Evolutionary conservation across 768 basidiomycete species (phyloP), one percentile per base, ranked within the genome.

Genomic region (Leccinum truebloodii): DNA sequence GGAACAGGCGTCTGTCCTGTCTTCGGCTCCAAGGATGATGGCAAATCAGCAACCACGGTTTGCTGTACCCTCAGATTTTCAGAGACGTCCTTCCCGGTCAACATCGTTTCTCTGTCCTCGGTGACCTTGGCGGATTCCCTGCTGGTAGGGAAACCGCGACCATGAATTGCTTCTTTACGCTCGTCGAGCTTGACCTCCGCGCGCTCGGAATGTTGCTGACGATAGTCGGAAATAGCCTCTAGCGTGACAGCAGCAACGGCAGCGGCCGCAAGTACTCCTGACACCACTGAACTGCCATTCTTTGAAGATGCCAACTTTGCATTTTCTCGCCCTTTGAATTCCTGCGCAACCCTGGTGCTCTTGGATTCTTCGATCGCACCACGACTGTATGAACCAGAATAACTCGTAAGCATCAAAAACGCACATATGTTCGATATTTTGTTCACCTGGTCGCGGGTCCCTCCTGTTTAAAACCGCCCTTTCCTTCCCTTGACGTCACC

Each of bases 191-290:
- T 53, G 14, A 35, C 59, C 13, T 30, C 24, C 5, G 18, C 18
- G 9, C n/a, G 60, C 28, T 61, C 32, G 1, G 48, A 26, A 32
- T 5, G 54, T 30, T 59, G 44, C 53, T 69, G 51, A 16, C 51
- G 53, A 35, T 37, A 46, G 14, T 62, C 64, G 5, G 64, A 2
- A 18, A 37, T 52, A 18, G 61, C 62, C 49, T 66, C 69, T 2
- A 53, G 46, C 0, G 60, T 64, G 24, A 51, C 39, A 6, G 69
- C 60, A 2, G 62, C 62, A 22, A 69, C n/a, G 5, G 41, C 54
- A 0, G 60, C 68, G 10, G 57, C 6, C 3, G 62, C 62, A 3
- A 71, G 51, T 30, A 59, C 9, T 13, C 54, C 28, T 34, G 69
- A 65, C 9, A 66, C 35, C 6, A 60, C 13, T 16, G 62, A 68